These are phyloP conservation scores for Neohortaea acidophila DNA, from an alignment of 495 filamentous ascomycete species.

Conservation along the genomic window DNA sequence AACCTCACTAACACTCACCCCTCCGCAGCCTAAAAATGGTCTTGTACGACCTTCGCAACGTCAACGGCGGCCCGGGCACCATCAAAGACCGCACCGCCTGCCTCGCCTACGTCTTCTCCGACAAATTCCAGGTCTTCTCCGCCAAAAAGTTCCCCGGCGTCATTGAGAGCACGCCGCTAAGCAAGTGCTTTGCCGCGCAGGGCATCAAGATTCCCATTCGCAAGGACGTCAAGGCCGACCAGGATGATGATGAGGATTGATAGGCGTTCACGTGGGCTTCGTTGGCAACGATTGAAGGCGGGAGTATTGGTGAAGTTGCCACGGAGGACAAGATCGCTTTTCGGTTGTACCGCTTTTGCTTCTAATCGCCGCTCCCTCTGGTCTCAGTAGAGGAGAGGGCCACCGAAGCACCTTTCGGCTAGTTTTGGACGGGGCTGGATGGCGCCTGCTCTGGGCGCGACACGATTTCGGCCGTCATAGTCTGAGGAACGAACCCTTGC, in stretches of 20 bases:
- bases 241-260: constrained; percentile 53
- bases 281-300: constrained; percentile 1
- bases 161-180: constrained; percentile 82
- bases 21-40: constrained; percentile 48
- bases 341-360: too few relatives aligned
- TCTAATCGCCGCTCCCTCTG: too few relatives aligned
- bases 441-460: too few relatives aligned
- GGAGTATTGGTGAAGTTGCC: too few relatives aligned
- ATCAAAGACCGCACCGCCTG: constrained; percentile 65
- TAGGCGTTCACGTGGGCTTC: too few relatives aligned
- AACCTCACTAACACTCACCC: constrained; percentile 2
- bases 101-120: constrained; percentile 74
- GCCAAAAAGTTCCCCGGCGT: constrained; percentile 98
- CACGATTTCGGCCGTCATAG: too few relatives aligned
- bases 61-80: constrained; percentile 46
- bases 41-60: constrained; percentile 68
- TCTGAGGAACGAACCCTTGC: too few relatives aligned
- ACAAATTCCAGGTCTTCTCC: constrained; percentile 83
- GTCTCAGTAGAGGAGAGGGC: too few relatives aligned
- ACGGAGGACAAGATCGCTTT: too few relatives aligned
- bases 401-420: too few relatives aligned
- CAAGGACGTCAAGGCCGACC: constrained; percentile 57
- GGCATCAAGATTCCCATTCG: constrained; percentile 95
- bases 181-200: constrained; percentile 85
- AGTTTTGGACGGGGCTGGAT: too few relatives aligned